A percentile compares a stretch with the other conserved stretches of the same genome.
phyloP scores from a whole-genome alignment of 495 filamentous ascomycete genomes.

The Penicillium verhagenii region DNA sequence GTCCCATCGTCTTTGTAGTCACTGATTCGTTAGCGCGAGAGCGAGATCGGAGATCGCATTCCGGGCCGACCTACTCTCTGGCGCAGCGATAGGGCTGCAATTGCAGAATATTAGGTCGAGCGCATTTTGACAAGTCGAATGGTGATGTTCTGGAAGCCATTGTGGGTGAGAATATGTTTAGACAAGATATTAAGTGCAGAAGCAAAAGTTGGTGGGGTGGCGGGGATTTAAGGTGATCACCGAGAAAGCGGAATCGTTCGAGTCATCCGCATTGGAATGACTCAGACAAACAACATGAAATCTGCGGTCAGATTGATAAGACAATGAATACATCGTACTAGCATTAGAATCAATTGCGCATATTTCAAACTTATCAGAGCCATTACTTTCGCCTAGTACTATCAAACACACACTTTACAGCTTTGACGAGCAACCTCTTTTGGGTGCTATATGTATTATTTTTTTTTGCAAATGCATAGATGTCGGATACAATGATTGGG shows the following conservation, averaged over 20 bases:
- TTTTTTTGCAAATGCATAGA: conserved; percentile 12
- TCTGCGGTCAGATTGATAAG: too few species aligned
- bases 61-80: conserved; percentile 61
- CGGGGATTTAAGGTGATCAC: background rate
- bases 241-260: background rate
- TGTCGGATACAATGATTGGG: conserved; percentile 11
- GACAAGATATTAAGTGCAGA: background rate
- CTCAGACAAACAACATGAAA: too few species aligned
- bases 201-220: conserved; percentile 1
- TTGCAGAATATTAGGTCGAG: conserved; percentile 77
- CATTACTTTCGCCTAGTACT: too few species aligned
- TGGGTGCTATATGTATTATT: too few species aligned
- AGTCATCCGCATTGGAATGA: background rate
- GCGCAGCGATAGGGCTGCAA: conserved; percentile 84
- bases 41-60: conserved; percentile 10
- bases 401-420: too few species aligned
- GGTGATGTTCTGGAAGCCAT: conserved; percentile 45
- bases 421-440: too few species aligned
- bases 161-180: conserved; percentile 12
- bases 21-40: conserved; percentile 52
- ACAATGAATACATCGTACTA: too few species aligned
- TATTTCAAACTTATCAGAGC: too few species aligned
- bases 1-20: conserved; percentile 99
- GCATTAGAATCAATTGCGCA: too few species aligned
- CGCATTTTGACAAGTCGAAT: conserved; percentile 79